Percentiles rank a stretch among this genome's conserved stretches.
Conservation (phyloP, 2,329 filamentous ascomycete genomes). For the Aspergillus texensis region DNA sequence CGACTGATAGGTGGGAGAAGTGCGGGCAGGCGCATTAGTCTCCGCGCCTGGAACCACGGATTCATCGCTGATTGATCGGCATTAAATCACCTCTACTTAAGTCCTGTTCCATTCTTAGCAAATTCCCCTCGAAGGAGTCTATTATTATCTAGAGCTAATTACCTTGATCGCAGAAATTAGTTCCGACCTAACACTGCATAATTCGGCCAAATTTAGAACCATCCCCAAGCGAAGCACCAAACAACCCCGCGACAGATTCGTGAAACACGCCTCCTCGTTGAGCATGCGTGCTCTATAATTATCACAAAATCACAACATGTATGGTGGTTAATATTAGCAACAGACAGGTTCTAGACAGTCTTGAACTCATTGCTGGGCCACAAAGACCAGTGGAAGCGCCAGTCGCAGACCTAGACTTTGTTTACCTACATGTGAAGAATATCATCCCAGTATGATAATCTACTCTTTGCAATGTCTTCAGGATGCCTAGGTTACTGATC, state of each 20-base stretch:
- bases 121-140: constrained; percentile 2
- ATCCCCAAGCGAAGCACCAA: constrained; percentile 5
- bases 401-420: background rate
- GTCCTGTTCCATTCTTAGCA: constrained; percentile 12
- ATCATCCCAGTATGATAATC: background rate
- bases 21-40: constrained; percentile 11
- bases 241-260: background rate
- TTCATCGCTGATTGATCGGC: constrained; percentile 2
- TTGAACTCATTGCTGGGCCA: background rate
- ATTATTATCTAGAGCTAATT: constrained; percentile 7
- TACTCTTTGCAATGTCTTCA: background rate
- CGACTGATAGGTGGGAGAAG: background rate
- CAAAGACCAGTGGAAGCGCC: background rate
- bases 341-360: background rate
- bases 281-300: background rate
- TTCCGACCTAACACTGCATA: constrained; percentile 1
- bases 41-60: background rate
- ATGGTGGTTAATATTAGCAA: background rate
- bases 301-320: background rate
- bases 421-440: background rate
- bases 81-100: background rate
- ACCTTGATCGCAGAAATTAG: constrained; percentile 3
- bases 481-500: background rate
- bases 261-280: background rate
- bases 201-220: constrained; percentile 16